Conservation (phyloP, 2,329 filamentous ascomycete species). For the Pseudocercospora pini-densiflorae region DNA sequence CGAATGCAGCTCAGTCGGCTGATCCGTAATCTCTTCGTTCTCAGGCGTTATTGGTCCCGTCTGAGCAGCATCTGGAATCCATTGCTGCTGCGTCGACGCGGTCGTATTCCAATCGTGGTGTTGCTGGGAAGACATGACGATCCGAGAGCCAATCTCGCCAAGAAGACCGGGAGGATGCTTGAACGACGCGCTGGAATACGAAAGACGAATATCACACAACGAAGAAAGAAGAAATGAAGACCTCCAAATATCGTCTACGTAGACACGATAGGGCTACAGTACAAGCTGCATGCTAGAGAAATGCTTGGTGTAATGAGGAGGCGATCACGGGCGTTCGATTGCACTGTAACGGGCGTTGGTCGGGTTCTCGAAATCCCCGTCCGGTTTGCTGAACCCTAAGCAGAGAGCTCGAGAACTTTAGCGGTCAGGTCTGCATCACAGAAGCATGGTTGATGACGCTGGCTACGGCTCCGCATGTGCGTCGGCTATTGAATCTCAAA, state of each 20-base stretch:
- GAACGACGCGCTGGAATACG: not conserved
- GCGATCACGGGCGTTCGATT: constrained; percentile 2
- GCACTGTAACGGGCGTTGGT: not conserved
- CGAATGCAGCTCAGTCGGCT: not conserved
- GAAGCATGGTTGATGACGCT: constrained; percentile 2
- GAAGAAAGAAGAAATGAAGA: not conserved
- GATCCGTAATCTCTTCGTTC: constrained; percentile 1
- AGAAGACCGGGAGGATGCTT: constrained; percentile 5
- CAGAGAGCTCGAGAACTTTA: not conserved
- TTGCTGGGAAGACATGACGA: not conserved
- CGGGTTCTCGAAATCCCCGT: not conserved
- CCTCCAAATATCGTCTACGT: not conserved
- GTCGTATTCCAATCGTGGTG: constrained; percentile 1
- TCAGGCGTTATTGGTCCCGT: not conserved
- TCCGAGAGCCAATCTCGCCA: constrained; percentile 1
- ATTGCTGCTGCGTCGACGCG: constrained; percentile 7
- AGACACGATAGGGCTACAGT: not conserved
- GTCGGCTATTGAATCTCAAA: not conserved
- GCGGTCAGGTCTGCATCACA: not conserved
- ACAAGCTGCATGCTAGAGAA: not conserved
- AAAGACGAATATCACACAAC: too few relatives aligned
- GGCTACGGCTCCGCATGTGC: not conserved
- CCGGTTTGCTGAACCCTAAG: not conserved
- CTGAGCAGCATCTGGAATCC: not conserved
- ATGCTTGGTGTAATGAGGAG: constrained; percentile 2